Evolutionary conservation across 768 basidiomycete genomes (phyloP).

Genomic region (Dentipellis sp.): DNA sequence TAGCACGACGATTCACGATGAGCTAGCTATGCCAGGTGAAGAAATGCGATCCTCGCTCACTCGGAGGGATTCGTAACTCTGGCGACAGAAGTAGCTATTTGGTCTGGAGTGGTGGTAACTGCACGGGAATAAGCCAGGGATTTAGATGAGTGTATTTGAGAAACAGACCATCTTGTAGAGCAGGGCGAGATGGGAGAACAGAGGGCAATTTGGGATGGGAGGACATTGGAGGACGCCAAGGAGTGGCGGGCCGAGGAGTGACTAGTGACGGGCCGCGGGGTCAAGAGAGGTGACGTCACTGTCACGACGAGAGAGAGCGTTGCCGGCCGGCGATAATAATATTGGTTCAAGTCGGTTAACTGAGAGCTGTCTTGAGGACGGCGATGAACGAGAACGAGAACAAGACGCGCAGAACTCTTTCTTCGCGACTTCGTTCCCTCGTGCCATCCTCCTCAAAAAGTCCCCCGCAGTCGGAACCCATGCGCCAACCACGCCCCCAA

Average conservation of each 20-base stretch:
- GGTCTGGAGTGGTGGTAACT: slow-evolving; percentile 42
- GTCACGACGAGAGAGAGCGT: neutral
- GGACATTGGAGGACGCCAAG: slow-evolving; percentile 5
- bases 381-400: neutral
- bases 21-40: neutral
- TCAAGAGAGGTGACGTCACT: neutral
- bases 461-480: neutral
- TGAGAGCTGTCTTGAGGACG: neutral
- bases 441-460: slow-evolving; percentile 26
- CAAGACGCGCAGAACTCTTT: neutral
- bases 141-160: neutral
- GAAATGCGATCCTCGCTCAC: slow-evolving; percentile 30
- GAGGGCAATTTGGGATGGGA: slow-evolving; percentile 15
- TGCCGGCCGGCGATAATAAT: neutral
- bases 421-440: neutral
- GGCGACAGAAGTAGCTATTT: slow-evolving; percentile 47
- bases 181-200: slow-evolving; percentile 12
- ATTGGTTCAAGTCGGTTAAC: neutral
- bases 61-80: slow-evolving; percentile 57
- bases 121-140: neutral
- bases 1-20: slow-evolving; percentile 19
- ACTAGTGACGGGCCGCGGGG: neutral
- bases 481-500: slow-evolving; percentile 4
- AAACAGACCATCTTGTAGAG: slow-evolving; percentile 12
- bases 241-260: slow-evolving; percentile 6